phyloP scores from a whole-genome alignment of 192 early-diverging fungal species.

The Gonapodya sp. region DNA sequence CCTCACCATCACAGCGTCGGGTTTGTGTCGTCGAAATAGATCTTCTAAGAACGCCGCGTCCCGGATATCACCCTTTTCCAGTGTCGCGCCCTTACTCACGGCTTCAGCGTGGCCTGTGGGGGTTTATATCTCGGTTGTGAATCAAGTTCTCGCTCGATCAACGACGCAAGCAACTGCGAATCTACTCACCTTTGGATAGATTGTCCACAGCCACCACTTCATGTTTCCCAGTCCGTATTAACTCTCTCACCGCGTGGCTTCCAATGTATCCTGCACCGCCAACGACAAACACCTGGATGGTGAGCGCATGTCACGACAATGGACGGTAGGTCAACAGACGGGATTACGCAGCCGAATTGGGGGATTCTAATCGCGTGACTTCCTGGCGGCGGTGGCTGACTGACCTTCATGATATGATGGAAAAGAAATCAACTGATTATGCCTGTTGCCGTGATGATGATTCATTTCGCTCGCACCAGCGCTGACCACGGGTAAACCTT shows the following conservation, averaged over 20 bases:
- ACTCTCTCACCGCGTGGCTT: constrained; percentile 83
- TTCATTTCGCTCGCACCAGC: no score
- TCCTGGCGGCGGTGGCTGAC: no score
- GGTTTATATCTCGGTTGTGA: background rate
- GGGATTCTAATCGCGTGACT: no score
- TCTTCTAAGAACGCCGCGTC: constrained; percentile 50
- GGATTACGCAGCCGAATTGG: no score
- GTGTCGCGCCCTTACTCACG: constrained; percentile 37
- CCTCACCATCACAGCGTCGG: constrained; percentile 35
- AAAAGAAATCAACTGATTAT: no score
- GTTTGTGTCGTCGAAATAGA: constrained; percentile 62
- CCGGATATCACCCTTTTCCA: constrained; percentile 72
- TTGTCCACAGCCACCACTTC: constrained; percentile 89
- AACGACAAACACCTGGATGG: constrained; percentile 34
- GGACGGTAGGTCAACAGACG: no score
- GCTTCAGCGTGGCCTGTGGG: constrained; percentile 35
- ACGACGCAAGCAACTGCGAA: background rate
- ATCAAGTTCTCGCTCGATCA: no score
- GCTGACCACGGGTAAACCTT: no score
- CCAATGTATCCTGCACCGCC: constrained; percentile 86
- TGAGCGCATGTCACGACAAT: no score
- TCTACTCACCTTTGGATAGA: constrained; percentile 48
- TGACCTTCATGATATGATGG: no score
- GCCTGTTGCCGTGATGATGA: no score
- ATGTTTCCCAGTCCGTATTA: constrained; percentile 54